Evolutionary conservation across 192 early-diverging fungal genomes (phyloP).

Genomic region (Rhizoclosmatium sp.): DNA sequence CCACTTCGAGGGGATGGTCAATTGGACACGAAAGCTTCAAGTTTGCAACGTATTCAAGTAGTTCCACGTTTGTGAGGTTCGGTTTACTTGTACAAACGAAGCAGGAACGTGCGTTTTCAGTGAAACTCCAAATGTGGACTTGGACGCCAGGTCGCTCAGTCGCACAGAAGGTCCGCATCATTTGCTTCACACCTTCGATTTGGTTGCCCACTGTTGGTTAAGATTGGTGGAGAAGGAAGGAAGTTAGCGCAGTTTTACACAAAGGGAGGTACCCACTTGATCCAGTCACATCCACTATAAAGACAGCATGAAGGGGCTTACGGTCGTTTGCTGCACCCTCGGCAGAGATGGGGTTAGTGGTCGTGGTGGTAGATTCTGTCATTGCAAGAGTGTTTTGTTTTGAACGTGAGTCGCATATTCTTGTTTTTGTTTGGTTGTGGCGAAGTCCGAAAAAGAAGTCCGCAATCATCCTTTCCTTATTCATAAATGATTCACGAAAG

Average conservation of each 20-base stretch:
- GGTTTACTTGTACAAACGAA: neutral
- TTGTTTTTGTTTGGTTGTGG: too few relatives aligned
- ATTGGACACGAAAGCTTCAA: neutral
- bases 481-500: too few relatives aligned
- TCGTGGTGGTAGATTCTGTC: too few relatives aligned
- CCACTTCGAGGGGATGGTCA: neutral
- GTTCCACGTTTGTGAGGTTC: neutral
- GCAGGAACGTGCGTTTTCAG: slow-evolving; percentile 18
- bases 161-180: slow-evolving; percentile 34
- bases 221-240: neutral
- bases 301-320: slow-evolving; percentile 35
- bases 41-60: slow-evolving; percentile 7
- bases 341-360: too few relatives aligned
- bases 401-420: too few relatives aligned
- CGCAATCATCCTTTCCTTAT: too few relatives aligned
- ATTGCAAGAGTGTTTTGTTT: too few relatives aligned
- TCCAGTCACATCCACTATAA: slow-evolving; percentile 37
- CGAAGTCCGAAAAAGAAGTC: too few relatives aligned
- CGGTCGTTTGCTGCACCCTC: too few relatives aligned
- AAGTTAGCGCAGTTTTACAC: neutral
- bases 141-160: slow-evolving; percentile 22
- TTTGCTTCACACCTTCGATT: slow-evolving; percentile 39
- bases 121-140: slow-evolving; percentile 36
- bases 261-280: slow-evolving; percentile 35
- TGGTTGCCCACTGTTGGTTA: slow-evolving; percentile 23